A percentile compares a stretch with the other conserved stretches of the same genome.
These are phyloP conservation scores for Aspergillus pseudoterreus DNA, from an alignment of 2,329 filamentous ascomycete species.

Conservation along the genomic window DNA sequence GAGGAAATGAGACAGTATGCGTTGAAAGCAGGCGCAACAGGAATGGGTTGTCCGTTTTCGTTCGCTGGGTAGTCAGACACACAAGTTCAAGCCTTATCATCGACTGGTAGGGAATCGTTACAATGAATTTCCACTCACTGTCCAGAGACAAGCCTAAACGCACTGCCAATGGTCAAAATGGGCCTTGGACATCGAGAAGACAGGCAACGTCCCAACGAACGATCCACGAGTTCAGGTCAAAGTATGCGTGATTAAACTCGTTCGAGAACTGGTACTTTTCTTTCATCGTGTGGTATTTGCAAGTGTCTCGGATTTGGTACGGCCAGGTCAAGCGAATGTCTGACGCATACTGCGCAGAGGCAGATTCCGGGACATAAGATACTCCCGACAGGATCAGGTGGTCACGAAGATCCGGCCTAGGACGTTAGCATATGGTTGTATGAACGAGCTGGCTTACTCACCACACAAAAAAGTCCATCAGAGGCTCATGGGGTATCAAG, in stretches of 20 bases:
- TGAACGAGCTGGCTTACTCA: neutral
- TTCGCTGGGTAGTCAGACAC: neutral
- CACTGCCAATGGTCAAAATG: neutral
- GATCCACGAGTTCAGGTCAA: conserved; percentile 6
- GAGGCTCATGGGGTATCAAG: conserved; percentile 8
- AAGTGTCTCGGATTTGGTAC: conserved; percentile 10
- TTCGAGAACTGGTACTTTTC: conserved; percentile 6
- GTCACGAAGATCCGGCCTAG: conserved; percentile 9
- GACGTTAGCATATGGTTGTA: neutral
- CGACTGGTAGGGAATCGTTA: no score
- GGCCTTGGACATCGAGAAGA: neutral
- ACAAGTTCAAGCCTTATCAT: no score
- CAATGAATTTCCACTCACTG: neutral
- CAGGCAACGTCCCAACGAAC: neutral
- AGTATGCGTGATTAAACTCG: conserved; percentile 6
- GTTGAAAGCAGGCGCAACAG: neutral
- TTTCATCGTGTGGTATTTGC: conserved; percentile 6
- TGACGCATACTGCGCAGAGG: conserved; percentile 6
- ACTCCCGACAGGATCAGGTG: conserved; percentile 5
- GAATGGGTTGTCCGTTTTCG: conserved; percentile 4
- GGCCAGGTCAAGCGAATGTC: conserved; percentile 8
- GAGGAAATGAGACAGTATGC: conserved; percentile 5
- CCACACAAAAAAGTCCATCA: conserved; percentile 12
- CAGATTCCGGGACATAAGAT: conserved; percentile 3
- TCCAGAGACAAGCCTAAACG: neutral